Percentiles rank a stretch among this genome's conserved stretches.
These are phyloP conservation scores for Eustoma russellianum DNA, from an alignment of 257 asterid species.

Conservation along the genomic window DNA sequence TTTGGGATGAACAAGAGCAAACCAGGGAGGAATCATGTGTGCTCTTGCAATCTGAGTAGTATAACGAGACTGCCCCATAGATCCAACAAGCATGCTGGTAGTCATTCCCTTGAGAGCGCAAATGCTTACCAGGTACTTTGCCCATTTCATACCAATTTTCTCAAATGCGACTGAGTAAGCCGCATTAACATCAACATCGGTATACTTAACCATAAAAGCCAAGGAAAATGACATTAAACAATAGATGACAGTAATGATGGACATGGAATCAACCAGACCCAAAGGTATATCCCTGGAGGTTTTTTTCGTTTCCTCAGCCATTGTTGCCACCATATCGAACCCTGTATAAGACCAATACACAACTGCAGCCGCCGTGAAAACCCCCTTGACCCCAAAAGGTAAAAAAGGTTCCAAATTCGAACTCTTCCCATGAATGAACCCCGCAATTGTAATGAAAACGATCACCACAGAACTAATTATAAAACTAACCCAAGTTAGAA, in stretches of 20 bases:
- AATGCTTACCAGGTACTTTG: slow-evolving; percentile 70
- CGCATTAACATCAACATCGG: slow-evolving; percentile 65
- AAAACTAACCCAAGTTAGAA: slow-evolving; percentile 64
- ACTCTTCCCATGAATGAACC: slow-evolving; percentile 48
- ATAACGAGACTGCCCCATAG: slow-evolving; percentile 96
- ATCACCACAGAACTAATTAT: slow-evolving; percentile 39
- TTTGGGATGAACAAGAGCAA: slow-evolving; percentile 74
- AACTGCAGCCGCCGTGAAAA: slow-evolving; percentile 75
- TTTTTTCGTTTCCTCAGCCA: slow-evolving; percentile 91
- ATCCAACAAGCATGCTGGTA: slow-evolving; percentile 83
- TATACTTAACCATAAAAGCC: too few relatives aligned
- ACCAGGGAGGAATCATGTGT: too few relatives aligned
- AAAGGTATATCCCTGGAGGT: slow-evolving; percentile 82
- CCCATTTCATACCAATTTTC: slow-evolving; percentile 69
- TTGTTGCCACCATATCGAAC: slow-evolving; percentile 86
- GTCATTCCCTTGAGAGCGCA: slow-evolving; percentile 95
- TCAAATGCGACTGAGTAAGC: slow-evolving; percentile 78
- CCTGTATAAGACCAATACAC: too few relatives aligned
- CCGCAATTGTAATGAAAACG: slow-evolving; percentile 60
- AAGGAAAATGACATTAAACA: slow-evolving; percentile 77
- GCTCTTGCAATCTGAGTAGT: too few relatives aligned
- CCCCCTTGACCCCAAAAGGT: slow-evolving; percentile 67
- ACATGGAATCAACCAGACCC: slow-evolving; percentile 84
- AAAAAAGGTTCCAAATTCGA: slow-evolving; percentile 63
- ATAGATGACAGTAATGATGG: slow-evolving; percentile 63